Percentiles rank a stretch among this genome's conserved stretches.
Evolutionary conservation across 2,329 filamentous ascomycete species (phyloP).

Genomic region (Botrytis hyacinthi): DNA sequence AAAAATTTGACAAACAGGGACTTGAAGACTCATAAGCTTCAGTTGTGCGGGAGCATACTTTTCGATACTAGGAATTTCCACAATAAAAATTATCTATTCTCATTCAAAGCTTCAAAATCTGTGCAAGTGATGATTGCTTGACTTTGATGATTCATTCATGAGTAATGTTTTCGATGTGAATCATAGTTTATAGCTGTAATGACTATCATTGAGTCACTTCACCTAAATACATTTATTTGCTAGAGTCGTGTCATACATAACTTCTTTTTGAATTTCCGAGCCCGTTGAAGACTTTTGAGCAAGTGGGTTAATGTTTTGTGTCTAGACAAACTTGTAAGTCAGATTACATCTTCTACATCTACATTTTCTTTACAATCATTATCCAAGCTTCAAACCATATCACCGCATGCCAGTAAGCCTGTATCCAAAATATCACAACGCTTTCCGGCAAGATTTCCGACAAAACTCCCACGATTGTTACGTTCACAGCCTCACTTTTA

Average conservation of each 20-base stretch:
- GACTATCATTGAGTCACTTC: neutral
- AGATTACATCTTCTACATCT: neutral
- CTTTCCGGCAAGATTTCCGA: neutral
- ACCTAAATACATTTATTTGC: neutral
- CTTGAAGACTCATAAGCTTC: neutral
- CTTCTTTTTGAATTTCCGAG: neutral
- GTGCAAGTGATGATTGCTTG: neutral
- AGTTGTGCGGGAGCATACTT: neutral
- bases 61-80: neutral
- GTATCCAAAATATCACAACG: neutral
- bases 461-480: neutral
- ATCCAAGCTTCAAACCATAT: no score
- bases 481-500: no score
- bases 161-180: neutral
- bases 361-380: no score
- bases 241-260: neutral
- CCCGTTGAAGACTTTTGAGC: neutral
- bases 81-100: neutral
- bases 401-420: rapidly evolving
- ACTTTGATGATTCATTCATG: neutral
- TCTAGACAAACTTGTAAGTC: neutral
- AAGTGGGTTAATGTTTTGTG: neutral
- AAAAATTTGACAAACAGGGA: neutral
- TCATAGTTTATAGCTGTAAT: neutral
- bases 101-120: neutral